These are phyloP conservation scores for Saccharomycopsis sp. DNA, from an alignment of 805 yeast genomes.

Conservation along the genomic window DNA sequence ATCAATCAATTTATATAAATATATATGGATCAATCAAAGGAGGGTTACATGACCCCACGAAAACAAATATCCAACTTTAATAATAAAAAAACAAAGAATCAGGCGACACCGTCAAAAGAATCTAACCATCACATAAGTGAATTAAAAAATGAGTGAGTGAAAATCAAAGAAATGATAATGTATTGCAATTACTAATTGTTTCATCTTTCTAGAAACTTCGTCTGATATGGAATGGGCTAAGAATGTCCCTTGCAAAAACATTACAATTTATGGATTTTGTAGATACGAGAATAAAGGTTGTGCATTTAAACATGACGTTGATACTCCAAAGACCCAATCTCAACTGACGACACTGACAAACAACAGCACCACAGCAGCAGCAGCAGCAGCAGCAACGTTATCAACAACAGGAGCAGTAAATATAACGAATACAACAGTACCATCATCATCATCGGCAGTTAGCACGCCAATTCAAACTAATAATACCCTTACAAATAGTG, in stretches of 20 bases:
- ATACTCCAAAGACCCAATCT: slow-evolving; percentile 25
- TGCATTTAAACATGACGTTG: slow-evolving; percentile 61
- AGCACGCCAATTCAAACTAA: neutral
- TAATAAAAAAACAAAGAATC: too few relatives aligned
- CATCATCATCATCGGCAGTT: neutral
- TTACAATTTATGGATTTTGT: slow-evolving; percentile 81
- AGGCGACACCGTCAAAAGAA: too few relatives aligned
- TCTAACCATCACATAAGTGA: too few relatives aligned
- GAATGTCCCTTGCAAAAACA: slow-evolving; percentile 76
- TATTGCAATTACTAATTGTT: neutral
- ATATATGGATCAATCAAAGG: too few relatives aligned
- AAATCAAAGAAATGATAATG: too few relatives aligned
- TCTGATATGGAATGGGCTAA: slow-evolving; percentile 46
- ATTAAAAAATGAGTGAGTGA: too few relatives aligned
- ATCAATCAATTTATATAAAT: too few relatives aligned
- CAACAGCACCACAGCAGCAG: neutral
- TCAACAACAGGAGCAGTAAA: neutral
- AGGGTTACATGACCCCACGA: too few relatives aligned
- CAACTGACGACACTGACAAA: neutral
- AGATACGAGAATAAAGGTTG: slow-evolving; percentile 85
- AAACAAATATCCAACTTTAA: too few relatives aligned
- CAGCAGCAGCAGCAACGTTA: neutral
- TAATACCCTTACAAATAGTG: too few relatives aligned
- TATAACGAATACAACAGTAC: too few relatives aligned
- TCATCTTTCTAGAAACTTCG: slow-evolving; percentile 12